Conservation (phyloP, 1,139 yeast genomes). For the Barnettozyma hawaiiensis region DNA sequence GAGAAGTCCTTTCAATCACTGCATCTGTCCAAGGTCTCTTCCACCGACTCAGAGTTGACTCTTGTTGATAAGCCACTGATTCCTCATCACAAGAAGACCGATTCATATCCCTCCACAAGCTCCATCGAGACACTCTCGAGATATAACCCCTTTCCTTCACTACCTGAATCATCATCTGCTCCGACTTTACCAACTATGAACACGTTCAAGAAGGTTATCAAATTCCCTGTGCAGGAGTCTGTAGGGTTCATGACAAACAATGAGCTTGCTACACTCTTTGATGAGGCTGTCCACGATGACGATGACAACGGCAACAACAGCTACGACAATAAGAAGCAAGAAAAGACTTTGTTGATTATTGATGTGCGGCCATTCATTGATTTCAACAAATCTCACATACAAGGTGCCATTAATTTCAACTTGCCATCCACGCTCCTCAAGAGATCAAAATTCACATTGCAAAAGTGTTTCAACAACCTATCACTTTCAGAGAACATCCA, state of each 20-base stretch:
- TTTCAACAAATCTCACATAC: slow-evolving; percentile 45
- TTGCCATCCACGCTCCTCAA: slow-evolving; percentile 74
- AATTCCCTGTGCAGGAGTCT: slow-evolving; percentile 12
- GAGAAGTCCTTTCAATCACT: slow-evolving; percentile 9
- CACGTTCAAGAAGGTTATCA: slow-evolving; percentile 9
- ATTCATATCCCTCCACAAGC: slow-evolving; percentile 17
- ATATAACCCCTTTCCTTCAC: slow-evolving; percentile 9
- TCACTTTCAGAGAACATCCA: slow-evolving; percentile 32
- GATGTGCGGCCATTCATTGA: slow-evolving; percentile 73
- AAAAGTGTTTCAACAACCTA: slow-evolving; percentile 35
- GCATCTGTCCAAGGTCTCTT: slow-evolving; percentile 7
- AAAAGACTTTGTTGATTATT: slow-evolving; percentile 35
- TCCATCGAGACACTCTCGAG: slow-evolving; percentile 19
- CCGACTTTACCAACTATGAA: slow-evolving; percentile 3
- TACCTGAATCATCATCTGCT: slow-evolving; percentile 4
- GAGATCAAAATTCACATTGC: slow-evolving; percentile 56
- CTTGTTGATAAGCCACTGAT: slow-evolving; percentile 11
- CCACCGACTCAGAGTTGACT: slow-evolving; percentile 12
- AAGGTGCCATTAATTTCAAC: slow-evolving; percentile 60
- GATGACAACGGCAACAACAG: no score
- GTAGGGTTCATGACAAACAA: slow-evolving; percentile 11
- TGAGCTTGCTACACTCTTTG: slow-evolving; percentile 7
- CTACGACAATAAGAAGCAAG: no score
- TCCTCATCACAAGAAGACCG: slow-evolving; percentile 5
- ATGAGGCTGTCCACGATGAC: no score